Evolutionary conservation across 2,329 filamentous ascomycete species (phyloP).

Genomic region (Verticillium zaregamsianum): DNA sequence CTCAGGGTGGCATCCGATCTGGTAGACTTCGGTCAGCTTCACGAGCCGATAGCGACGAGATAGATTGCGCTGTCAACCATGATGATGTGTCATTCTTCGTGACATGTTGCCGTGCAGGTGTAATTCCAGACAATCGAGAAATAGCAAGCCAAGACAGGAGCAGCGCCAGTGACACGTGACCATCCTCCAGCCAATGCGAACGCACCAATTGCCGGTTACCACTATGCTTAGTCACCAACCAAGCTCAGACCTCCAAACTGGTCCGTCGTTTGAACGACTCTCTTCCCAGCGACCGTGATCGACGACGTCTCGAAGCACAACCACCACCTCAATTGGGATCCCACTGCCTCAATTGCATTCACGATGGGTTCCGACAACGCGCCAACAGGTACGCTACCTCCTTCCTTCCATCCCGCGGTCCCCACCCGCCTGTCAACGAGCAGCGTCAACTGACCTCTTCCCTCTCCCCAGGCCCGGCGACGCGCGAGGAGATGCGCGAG

Average conservation of each 20-base stretch:
- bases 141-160: too few relatives aligned
- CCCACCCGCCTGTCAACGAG: neutral
- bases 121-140: too few relatives aligned
- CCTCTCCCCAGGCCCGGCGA: constrained; percentile 41
- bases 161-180: neutral
- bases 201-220: neutral
- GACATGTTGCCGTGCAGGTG: too few relatives aligned
- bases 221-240: neutral
- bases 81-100: too few relatives aligned
- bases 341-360: constrained; percentile 2
- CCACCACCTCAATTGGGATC: neutral
- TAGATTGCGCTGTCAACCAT: too few relatives aligned
- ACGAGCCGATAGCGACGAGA: too few relatives aligned
- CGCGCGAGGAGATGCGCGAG: constrained; percentile 89
- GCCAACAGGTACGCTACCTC: neutral
- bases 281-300: neutral
- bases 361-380: constrained; percentile 3
- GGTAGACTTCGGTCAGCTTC: too few relatives aligned
- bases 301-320: neutral
- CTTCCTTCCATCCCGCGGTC: neutral
- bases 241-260: neutral
- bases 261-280: neutral
- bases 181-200: neutral
- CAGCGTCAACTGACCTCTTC: neutral
- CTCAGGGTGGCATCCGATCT: too few relatives aligned